Evolutionary conservation across 192 early-diverging fungal genomes (phyloP).

Genomic region (Backusella luteola): DNA sequence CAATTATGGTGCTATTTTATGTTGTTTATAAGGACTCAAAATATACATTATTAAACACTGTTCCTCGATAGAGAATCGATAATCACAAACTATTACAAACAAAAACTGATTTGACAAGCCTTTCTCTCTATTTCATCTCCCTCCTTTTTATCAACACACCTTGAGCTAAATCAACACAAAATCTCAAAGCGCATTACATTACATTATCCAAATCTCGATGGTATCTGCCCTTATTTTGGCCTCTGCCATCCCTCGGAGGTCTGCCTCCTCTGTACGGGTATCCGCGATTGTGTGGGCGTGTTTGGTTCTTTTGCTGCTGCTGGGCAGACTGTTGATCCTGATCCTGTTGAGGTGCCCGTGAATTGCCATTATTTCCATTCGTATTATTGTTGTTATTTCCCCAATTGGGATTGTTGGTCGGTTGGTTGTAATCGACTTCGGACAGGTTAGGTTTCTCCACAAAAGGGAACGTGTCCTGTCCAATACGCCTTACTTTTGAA

Average conservation of each 20-base stretch:
- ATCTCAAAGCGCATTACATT: not conserved
- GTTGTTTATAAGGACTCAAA: too few relatives aligned
- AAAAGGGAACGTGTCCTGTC: slow-evolving; percentile 48
- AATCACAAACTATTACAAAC: too few relatives aligned
- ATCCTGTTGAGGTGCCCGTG: not conserved
- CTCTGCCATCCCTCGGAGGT: not conserved
- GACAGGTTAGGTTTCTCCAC: slow-evolving; percentile 39
- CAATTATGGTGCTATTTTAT: too few relatives aligned
- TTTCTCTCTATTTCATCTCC: too few relatives aligned
- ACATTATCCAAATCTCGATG: slow-evolving; percentile 1
- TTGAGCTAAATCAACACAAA: too few relatives aligned
- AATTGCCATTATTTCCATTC: not conserved
- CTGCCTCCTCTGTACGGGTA: not conserved
- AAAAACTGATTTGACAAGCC: too few relatives aligned
- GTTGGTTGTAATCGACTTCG: slow-evolving; percentile 5
- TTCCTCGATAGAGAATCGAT: too few relatives aligned
- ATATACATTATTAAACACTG: not conserved
- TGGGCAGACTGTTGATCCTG: not conserved
- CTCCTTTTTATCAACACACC: not conserved
- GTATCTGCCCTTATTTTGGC: not conserved
- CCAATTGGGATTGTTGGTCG: not conserved
- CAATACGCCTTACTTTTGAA: slow-evolving; percentile 57
- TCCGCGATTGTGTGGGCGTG: not conserved
- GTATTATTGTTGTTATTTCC: not conserved
- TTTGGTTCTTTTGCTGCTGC: not conserved